phyloP scores from a whole-genome alignment of 495 filamentous ascomycete genomes.

The Aspergillus haitiensis region DNA sequence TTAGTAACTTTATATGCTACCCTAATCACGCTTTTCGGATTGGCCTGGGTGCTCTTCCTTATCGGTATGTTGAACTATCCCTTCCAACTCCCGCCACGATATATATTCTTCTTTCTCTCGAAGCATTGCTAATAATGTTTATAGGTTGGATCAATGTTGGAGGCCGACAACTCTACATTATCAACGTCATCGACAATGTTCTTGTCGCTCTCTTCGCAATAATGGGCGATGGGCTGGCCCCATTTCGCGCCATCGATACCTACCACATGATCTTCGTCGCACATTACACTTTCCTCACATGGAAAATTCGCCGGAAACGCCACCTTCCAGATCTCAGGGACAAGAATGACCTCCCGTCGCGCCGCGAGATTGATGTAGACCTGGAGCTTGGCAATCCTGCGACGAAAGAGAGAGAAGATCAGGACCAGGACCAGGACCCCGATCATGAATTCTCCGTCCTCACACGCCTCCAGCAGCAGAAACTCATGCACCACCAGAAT shows the following conservation, averaged over 20 bases:
- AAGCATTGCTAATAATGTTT: conserved; percentile 3
- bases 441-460: conserved; percentile 61
- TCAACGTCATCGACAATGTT: conserved; percentile 75
- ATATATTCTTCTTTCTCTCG: neutral
- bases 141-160: conserved; percentile 81
- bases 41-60: conserved; percentile 80
- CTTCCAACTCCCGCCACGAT: neutral
- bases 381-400: conserved; percentile 43
- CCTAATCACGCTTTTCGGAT: conserved; percentile 75
- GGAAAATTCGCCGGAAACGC: conserved; percentile 65
- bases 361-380: conserved; percentile 47
- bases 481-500: conserved; percentile 67
- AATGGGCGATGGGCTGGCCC: conserved; percentile 74
- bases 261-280: conserved; percentile 79
- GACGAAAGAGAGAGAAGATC: conserved; percentile 35
- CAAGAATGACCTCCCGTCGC: conserved; percentile 67
- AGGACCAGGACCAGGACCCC: conserved; percentile 15
- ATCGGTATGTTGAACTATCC: conserved; percentile 51
- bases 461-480: conserved; percentile 58
- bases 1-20: conserved; percentile 77
- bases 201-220: conserved; percentile 76
- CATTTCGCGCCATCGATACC: conserved; percentile 74
- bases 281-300: conserved; percentile 66
- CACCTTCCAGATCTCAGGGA: conserved; percentile 62
- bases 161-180: conserved; percentile 62